Percentiles rank a stretch among this genome's conserved stretches.
phyloP scores from a whole-genome alignment of 1,284 basidiomycete genomes.

The Fomitiporia mediterranea region DNA sequence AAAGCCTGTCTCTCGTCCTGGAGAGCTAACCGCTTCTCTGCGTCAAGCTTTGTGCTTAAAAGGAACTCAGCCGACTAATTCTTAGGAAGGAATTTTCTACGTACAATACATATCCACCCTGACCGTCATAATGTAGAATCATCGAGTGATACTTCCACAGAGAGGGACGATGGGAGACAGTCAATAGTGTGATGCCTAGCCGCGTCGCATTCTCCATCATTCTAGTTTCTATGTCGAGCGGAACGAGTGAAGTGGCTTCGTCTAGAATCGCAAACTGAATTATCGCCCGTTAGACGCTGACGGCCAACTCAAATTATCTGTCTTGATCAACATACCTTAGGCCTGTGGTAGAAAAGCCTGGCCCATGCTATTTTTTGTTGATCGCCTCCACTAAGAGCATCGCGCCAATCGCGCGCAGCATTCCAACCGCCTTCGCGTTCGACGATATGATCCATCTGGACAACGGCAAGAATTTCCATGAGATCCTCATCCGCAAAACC shows the following conservation, averaged over 20 bases:
- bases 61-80: slow-evolving; percentile 7
- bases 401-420: slow-evolving; percentile 85
- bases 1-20: slow-evolving; percentile 92
- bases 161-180: slow-evolving; percentile 88
- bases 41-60: slow-evolving; percentile 80
- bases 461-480: slow-evolving; percentile 65
- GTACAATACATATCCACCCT: slow-evolving; percentile 82
- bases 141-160: slow-evolving; percentile 94
- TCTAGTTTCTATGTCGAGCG: slow-evolving; percentile 85
- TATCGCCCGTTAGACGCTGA: neutral
- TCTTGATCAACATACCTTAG: slow-evolving; percentile 55
- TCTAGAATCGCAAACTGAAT: slow-evolving; percentile 90
- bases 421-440: slow-evolving; percentile 98
- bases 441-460: slow-evolving; percentile 87
- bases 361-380: slow-evolving; percentile 97
- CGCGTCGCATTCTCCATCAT: slow-evolving; percentile 95
- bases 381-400: slow-evolving; percentile 85
- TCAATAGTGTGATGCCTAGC: slow-evolving; percentile 85
- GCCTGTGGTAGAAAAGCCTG: slow-evolving; percentile 91
- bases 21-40: slow-evolving; percentile 84
- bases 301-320: neutral
- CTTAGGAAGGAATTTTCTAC: slow-evolving; percentile 29
- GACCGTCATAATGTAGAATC: slow-evolving; percentile 86
- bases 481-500: slow-evolving; percentile 78
- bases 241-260: slow-evolving; percentile 93